phyloP scores from a whole-genome alignment of 495 filamentous ascomycete genomes.

The Gamarada debralockiae region DNA sequence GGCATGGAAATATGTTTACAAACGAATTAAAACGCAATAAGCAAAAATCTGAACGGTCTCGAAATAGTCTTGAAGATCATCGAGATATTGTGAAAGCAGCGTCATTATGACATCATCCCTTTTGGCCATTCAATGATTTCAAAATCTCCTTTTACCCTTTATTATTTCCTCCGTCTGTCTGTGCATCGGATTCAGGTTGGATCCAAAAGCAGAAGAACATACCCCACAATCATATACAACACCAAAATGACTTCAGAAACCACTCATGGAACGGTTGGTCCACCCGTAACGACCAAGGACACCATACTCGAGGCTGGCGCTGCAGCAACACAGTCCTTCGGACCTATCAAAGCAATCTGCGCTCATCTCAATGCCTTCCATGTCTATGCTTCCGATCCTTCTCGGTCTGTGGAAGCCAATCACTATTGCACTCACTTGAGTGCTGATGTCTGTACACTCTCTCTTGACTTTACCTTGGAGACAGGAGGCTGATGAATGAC shows the following conservation, averaged over 20 bases:
- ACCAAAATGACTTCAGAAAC: background rate
- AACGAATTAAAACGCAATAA: too few species aligned
- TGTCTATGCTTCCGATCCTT: conserved; percentile 30
- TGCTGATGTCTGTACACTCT: conserved; percentile 45
- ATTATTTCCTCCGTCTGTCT: too few species aligned
- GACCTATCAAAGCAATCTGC: conserved; percentile 71
- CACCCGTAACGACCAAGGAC: conserved; percentile 47
- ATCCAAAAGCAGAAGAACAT: too few species aligned
- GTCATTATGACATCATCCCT: conserved; percentile 9
- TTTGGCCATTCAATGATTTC: too few species aligned
- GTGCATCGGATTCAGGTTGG: too few species aligned
- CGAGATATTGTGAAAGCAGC: too few species aligned
- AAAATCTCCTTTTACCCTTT: too few species aligned
- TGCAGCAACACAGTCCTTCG: conserved; percentile 55
- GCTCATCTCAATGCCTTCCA: conserved; percentile 36
- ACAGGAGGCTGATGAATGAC: conserved; percentile 10
- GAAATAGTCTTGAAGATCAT: too few species aligned
- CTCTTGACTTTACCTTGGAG: background rate
- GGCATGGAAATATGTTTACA: too few species aligned
- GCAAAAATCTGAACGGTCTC: too few species aligned
- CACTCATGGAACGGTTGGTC: conserved; percentile 37
- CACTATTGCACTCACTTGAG: conserved; percentile 32
- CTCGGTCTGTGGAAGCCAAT: conserved; percentile 31
- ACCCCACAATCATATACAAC: background rate
- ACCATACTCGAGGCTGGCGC: conserved; percentile 65